Percentiles rank a stretch among this genome's conserved stretches.
Evolutionary conservation across 306 rosid species (phyloP).

Genomic region (Malus fusca): DNA sequence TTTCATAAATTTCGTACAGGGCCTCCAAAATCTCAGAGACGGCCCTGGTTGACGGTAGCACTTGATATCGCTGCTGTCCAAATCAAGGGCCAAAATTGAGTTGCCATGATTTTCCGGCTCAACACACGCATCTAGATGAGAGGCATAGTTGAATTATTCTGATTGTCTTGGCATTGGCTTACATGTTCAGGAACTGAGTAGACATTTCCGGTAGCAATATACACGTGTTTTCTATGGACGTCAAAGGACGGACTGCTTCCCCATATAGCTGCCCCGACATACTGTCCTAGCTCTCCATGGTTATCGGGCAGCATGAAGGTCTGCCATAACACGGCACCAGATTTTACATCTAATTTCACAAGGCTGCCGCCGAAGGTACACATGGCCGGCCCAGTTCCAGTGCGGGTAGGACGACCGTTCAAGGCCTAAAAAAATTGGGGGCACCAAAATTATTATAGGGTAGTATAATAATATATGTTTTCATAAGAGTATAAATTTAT

Average conservation of each 20-base stretch:
- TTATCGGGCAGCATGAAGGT: constrained; percentile 54
- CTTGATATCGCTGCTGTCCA: constrained; percentile 33
- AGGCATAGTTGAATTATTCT: constrained; percentile 13
- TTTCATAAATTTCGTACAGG: no score
- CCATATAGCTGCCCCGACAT: constrained; percentile 59
- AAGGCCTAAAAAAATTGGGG: no score
- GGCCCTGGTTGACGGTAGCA: constrained; percentile 17
- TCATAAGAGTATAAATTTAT: no score
- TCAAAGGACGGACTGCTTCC: constrained; percentile 73
- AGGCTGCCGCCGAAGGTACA: constrained; percentile 61
- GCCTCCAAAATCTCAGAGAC: no score
- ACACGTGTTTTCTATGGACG: constrained; percentile 22
- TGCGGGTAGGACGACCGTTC: no score
- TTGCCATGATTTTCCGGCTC: constrained; percentile 50
- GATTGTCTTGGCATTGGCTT: constrained; percentile 34
- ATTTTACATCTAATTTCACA: constrained; percentile 16
- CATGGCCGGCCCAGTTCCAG: no score
- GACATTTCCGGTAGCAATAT: constrained; percentile 51
- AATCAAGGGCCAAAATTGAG: constrained; percentile 56
- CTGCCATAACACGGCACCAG: constrained; percentile 44
- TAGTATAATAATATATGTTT: no score
- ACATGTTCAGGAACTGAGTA: constrained; percentile 38
- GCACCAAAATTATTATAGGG: no score
- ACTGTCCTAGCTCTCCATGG: constrained; percentile 11
- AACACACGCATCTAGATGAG: constrained; percentile 19